Evolutionary conservation across 208 protist species (phyloP).

Genomic region (Leishmania tarentolae): DNA sequence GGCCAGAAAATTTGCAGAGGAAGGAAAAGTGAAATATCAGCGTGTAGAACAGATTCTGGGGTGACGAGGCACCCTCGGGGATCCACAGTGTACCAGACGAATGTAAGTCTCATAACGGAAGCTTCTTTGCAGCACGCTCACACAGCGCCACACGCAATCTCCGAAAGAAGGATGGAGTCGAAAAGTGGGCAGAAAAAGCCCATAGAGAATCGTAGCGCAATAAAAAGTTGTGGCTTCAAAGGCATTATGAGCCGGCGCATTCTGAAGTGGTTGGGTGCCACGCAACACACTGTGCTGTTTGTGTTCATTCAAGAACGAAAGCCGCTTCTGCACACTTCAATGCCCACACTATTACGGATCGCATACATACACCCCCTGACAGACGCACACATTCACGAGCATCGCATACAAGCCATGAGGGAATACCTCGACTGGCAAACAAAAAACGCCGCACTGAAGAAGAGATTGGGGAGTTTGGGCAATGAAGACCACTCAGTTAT

Average conservation of each 20-base stretch:
- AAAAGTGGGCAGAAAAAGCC: constrained; percentile 3
- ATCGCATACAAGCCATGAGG: not conserved
- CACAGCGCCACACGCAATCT: not conserved
- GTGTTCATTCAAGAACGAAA: not conserved
- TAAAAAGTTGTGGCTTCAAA: not conserved
- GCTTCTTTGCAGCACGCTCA: not conserved
- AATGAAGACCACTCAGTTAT: not conserved
- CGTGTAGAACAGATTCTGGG: not conserved
- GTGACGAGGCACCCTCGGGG: not conserved
- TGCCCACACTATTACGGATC: not conserved
- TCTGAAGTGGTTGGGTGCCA: not conserved
- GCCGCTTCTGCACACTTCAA: not conserved
- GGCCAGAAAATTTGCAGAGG: not conserved
- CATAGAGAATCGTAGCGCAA: not conserved
- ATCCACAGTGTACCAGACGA: not conserved
- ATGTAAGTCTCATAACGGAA: not conserved
- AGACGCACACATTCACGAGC: constrained; percentile 4
- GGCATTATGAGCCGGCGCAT: not conserved
- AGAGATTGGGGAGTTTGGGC: not conserved
- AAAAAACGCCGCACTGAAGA: not conserved
- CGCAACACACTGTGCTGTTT: not conserved
- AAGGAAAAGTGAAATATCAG: not conserved
- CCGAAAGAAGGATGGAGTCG: not conserved
- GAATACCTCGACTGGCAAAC: not conserved
- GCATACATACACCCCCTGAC: constrained; percentile 1